Percentiles rank a stretch among this genome's conserved stretches.
These are phyloP conservation scores for Astrothelium macrocarpum DNA, from an alignment of 495 filamentous ascomycete genomes.

Conservation along the genomic window DNA sequence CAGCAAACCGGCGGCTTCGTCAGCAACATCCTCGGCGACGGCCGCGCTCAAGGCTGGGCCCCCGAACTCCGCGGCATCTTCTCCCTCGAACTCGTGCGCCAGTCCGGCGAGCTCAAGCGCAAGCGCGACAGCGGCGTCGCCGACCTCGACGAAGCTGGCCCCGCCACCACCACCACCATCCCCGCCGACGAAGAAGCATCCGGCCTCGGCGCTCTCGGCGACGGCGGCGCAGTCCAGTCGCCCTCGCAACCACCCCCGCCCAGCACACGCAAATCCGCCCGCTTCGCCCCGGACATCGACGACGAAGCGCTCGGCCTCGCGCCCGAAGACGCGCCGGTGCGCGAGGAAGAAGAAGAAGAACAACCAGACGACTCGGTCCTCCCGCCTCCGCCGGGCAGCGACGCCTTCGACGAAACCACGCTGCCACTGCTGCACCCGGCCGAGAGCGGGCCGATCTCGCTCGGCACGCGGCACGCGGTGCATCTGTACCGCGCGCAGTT, in stretches of 20 bases:
- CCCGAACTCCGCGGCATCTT: slow-evolving; percentile 82
- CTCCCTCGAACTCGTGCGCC: slow-evolving; percentile 68
- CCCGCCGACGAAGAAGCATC: slow-evolving; percentile 21
- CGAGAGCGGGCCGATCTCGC: slow-evolving; percentile 71
- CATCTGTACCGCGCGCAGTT: slow-evolving; percentile 87
- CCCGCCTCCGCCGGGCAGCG: slow-evolving; percentile 14
- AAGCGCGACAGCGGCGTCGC: slow-evolving; percentile 87
- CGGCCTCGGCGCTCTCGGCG: slow-evolving; percentile 6
- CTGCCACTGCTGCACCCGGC: slow-evolving; percentile 63
- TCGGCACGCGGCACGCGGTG: slow-evolving; percentile 89
- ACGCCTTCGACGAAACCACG: slow-evolving; percentile 64
- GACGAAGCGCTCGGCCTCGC: slow-evolving; percentile 35
- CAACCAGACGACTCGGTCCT: slow-evolving; percentile 8
- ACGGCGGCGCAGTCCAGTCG: slow-evolving; percentile 16
- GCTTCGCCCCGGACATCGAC: slow-evolving; percentile 66
- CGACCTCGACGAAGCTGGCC: slow-evolving; percentile 54
- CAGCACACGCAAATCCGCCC: slow-evolving; percentile 65
- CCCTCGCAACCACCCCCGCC: slow-evolving; percentile 21
- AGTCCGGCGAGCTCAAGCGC: slow-evolving; percentile 74
- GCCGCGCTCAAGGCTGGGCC: slow-evolving; percentile 69
- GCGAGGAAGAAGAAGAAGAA: slow-evolving; percentile 14
- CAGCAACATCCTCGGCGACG: slow-evolving; percentile 65
- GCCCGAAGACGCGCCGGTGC: slow-evolving; percentile 16
- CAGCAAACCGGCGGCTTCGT: slow-evolving; percentile 85
- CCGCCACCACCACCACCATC: slow-evolving; percentile 15